Conservation (phyloP, 1,284 basidiomycete genomes). For the Coriolopsis trogii region DNA sequence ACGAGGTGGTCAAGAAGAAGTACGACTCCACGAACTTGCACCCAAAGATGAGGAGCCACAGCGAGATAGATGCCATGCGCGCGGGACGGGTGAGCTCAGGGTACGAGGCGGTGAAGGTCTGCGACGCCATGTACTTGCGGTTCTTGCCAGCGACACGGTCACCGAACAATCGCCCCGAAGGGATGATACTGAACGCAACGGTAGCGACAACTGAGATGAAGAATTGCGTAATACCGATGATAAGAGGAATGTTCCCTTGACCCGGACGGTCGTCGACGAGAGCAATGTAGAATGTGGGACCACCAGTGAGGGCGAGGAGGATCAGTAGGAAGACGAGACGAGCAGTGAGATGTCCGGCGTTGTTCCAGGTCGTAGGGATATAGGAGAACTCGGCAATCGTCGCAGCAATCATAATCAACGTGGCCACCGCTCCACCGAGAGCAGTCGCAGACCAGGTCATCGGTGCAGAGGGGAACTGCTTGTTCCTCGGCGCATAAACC, state of each 20-base stretch:
- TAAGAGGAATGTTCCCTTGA: slow-evolving; percentile 69
- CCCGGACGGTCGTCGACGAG: slow-evolving; percentile 66
- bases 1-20: slow-evolving; percentile 93
- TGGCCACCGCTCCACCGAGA: slow-evolving; percentile 89
- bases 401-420: slow-evolving; percentile 88
- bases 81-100: slow-evolving; percentile 69
- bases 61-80: slow-evolving; percentile 78
- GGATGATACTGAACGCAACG: slow-evolving; percentile 80
- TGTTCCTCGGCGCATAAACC: slow-evolving; percentile 78
- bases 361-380: slow-evolving; percentile 98
- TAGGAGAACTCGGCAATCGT: slow-evolving; percentile 93
- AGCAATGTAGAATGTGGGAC: slow-evolving; percentile 91
- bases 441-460: slow-evolving; percentile 96
- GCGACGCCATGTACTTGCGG: slow-evolving; percentile 94
- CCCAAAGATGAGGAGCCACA: slow-evolving; percentile 89
- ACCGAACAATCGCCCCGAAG: slow-evolving; percentile 93
- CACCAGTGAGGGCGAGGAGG: slow-evolving; percentile 84
- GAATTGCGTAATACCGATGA: slow-evolving; percentile 89
- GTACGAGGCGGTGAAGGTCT: slow-evolving; percentile 96
- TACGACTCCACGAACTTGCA: slow-evolving; percentile 96
- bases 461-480: slow-evolving; percentile 60
- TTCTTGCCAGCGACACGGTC: slow-evolving; percentile 93
- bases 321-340: slow-evolving; percentile 86
- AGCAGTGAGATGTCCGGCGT: slow-evolving; percentile 90
- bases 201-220: slow-evolving; percentile 84